phyloP scores from a whole-genome alignment of 768 basidiomycete species.

The Dioszegia crocea region DNA sequence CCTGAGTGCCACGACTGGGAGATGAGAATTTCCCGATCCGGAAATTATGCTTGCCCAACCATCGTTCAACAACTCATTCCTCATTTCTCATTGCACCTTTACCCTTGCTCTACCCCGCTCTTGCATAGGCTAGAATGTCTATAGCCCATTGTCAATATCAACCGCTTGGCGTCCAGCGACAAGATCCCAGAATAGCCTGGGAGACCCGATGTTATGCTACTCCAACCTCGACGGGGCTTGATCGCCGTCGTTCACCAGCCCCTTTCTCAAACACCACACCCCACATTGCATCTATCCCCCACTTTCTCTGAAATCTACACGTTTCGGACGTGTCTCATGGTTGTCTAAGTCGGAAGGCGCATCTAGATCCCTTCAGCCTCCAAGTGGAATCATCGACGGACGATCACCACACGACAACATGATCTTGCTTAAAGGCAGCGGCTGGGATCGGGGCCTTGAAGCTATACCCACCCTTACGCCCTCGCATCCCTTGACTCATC shows the following conservation, averaged over 20 bases:
- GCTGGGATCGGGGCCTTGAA: neutral
- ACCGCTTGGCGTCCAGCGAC: too few relatives aligned
- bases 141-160: too few relatives aligned
- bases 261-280: neutral
- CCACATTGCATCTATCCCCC: neutral
- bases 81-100: too few relatives aligned
- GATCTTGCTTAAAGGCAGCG: neutral
- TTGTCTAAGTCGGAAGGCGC: slow-evolving; percentile 4
- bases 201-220: too few relatives aligned
- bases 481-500: neutral
- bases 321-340: neutral
- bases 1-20: too few relatives aligned
- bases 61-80: too few relatives aligned
- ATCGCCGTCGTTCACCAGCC: neutral
- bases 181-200: too few relatives aligned
- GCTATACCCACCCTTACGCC: neutral
- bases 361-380: neutral
- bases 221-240: neutral
- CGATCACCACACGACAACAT: neutral
- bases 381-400: neutral
- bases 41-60: too few relatives aligned
- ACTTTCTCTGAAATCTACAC: neutral
- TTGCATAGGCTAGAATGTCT: too few relatives aligned
- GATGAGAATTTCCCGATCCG: too few relatives aligned
- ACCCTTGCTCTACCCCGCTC: too few relatives aligned